Evolutionary conservation across 805 yeast genomes (phyloP).

Genomic region (Ogataea methanolica): DNA sequence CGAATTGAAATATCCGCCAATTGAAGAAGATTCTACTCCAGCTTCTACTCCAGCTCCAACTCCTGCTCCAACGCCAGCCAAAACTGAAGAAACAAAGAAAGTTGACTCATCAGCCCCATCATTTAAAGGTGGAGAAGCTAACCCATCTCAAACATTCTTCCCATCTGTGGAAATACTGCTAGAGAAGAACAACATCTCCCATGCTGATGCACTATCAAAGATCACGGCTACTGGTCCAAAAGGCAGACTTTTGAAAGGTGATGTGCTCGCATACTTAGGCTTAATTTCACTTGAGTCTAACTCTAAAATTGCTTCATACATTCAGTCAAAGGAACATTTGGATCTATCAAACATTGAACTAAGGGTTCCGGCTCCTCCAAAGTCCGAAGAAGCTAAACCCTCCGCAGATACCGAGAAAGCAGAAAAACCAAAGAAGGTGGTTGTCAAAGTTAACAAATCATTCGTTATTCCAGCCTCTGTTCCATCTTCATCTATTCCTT

Average conservation of each 20-base stretch:
- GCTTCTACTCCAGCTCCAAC: slow-evolving; percentile 15
- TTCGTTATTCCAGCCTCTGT: slow-evolving; percentile 27
- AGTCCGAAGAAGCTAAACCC: slow-evolving; percentile 2
- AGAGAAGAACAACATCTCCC: slow-evolving; percentile 55
- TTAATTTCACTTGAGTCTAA: slow-evolving; percentile 56
- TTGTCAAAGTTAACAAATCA: slow-evolving; percentile 29
- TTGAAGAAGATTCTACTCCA: slow-evolving; percentile 24
- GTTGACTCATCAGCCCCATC: slow-evolving; percentile 24
- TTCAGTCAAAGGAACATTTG: slow-evolving; percentile 54
- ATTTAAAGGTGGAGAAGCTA: slow-evolving; percentile 39
- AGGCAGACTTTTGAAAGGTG: slow-evolving; percentile 88
- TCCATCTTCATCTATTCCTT: slow-evolving; percentile 27
- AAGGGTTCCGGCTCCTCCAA: slow-evolving; percentile 19
- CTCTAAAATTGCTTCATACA: slow-evolving; percentile 46
- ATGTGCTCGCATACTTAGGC: slow-evolving; percentile 81
- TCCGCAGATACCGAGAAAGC: slow-evolving; percentile 2
- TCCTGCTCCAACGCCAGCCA: slow-evolving; percentile 15
- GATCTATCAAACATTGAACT: slow-evolving; percentile 68
- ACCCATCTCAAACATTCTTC: slow-evolving; percentile 59
- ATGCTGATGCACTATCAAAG: slow-evolving; percentile 62
- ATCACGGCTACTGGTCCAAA: slow-evolving; percentile 85
- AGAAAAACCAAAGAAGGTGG: slow-evolving; percentile 30
- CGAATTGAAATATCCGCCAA: slow-evolving; percentile 53
- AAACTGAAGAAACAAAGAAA: slow-evolving; percentile 12
- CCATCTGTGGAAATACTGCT: slow-evolving; percentile 78